Evolutionary conservation across 106 monocot species (phyloP).

Genomic region (Narthecium ossifragum): DNA sequence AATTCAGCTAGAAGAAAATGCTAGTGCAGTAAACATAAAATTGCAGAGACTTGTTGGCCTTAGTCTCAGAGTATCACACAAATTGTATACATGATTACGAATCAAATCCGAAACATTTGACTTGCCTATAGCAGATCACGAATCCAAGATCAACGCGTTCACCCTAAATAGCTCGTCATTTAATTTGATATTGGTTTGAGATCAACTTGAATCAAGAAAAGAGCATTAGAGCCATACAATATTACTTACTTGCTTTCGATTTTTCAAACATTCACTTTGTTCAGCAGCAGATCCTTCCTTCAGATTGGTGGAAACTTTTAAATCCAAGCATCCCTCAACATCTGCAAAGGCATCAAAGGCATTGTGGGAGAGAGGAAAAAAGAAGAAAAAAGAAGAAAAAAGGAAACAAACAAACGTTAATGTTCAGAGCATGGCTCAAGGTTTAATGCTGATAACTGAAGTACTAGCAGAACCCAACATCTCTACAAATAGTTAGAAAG

Average conservation of each 20-base stretch:
- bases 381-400: neutral
- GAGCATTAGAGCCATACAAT: neutral
- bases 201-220: neutral
- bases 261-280: slow-evolving; percentile 20
- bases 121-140: neutral
- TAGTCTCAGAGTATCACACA: neutral
- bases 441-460: neutral
- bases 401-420: no score
- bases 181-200: neutral
- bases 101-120: neutral
- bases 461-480: neutral
- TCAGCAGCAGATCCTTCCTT: slow-evolving; percentile 25
- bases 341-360: slow-evolving; percentile 51
- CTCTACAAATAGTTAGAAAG: neutral
- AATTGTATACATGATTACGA: neutral
- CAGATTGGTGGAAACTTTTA: slow-evolving; percentile 7
- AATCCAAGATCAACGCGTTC: no score
- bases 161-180: neutral
- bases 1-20: no score
- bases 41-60: neutral
- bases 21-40: neutral
- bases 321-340: slow-evolving; percentile 29
- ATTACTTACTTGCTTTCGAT: slow-evolving; percentile 19
- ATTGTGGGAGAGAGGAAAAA: neutral
- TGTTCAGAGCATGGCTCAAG: neutral